Conservation (phyloP, 345 rosid genomes). For the Corchorus capsularis region DNA sequence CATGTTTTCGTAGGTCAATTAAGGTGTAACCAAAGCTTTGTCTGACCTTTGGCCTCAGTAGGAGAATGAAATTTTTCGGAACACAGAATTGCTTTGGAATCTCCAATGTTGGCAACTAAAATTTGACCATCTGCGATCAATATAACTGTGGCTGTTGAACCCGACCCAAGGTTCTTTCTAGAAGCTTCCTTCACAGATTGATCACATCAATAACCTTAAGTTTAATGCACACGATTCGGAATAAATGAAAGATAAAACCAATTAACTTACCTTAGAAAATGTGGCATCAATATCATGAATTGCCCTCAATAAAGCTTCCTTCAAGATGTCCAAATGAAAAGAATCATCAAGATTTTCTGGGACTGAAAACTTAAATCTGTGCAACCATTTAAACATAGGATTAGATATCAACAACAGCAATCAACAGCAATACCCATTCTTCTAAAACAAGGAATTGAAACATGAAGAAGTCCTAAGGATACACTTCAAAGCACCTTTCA, state of each 20-base stretch:
- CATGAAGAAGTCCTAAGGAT: background rate
- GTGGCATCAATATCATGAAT: constrained; percentile 83
- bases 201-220: constrained; percentile 19
- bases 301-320: constrained; percentile 85
- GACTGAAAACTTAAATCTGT: constrained; percentile 60
- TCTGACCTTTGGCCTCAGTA: constrained; percentile 79
- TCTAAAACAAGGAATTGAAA: constrained; percentile 5
- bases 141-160: constrained; percentile 81
- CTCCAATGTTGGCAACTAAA: constrained; percentile 88
- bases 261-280: constrained; percentile 69
- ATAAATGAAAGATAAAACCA: background rate
- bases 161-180: constrained; percentile 56
- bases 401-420: constrained; percentile 1
- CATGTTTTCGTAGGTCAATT: background rate
- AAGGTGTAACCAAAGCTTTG: constrained; percentile 20
- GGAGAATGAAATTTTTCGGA: constrained; percentile 81
- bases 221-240: background rate
- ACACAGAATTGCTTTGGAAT: constrained; percentile 91
- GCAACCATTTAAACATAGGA: constrained; percentile 18
- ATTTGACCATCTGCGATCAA: constrained; percentile 78
- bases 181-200: constrained; percentile 66
- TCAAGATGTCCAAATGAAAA: constrained; percentile 76
- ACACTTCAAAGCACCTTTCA: constrained; percentile 43
- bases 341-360: constrained; percentile 56
- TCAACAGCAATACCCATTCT: background rate